Evolutionary conservation across 345 rosid species (phyloP), one percentile per base, ranked within the genome.

Genomic region (Gossypium rotundifolium): DNA sequence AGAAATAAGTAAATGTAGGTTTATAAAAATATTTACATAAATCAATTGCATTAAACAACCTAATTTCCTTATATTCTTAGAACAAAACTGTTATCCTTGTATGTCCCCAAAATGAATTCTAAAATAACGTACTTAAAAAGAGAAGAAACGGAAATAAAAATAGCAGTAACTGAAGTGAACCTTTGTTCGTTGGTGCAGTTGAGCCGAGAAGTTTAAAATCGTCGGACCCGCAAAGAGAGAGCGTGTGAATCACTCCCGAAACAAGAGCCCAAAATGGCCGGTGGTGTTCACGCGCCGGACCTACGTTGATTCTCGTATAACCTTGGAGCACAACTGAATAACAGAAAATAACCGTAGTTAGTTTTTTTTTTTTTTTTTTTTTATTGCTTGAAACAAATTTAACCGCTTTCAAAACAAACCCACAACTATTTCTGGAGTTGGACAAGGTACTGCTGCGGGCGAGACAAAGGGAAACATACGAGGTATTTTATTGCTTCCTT

Each of bases 351-450:
- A 83, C 79, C 67, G 78, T 78, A 81, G 82, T 83, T 86, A 68
- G 84, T 84, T 84, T 65, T 62, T 69, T 18, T 22, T 23, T 84
- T 84, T 65, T 62, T 69, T 84, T 84, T 65, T 62, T 69, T 18
- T 18, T 22, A 5, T 59, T 58, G 74, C 76, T 54, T 62, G 7
- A 74, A 70, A 61, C 79, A 75, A 77, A 72, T 70, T 77, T 83
- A 82, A 85, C 90, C 79, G 80, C 77, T 81, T 79, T 51, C 45
- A 42, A 78, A 76, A 83, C 81, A 65, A 75, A 78, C 79, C 80
- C 77, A 48, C 70, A 52, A 23, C 12, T 3, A 33, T 33, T 33
- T 33, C 40, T 33, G 40, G 40, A 33, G 40, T 33, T 33, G 40
- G 40, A 4, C 40, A 33, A 33, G 40, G 40, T 33, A 33, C 7